phyloP scores from a whole-genome alignment of 2,329 filamentous ascomycete species.

The Tympanopsis confertula region DNA sequence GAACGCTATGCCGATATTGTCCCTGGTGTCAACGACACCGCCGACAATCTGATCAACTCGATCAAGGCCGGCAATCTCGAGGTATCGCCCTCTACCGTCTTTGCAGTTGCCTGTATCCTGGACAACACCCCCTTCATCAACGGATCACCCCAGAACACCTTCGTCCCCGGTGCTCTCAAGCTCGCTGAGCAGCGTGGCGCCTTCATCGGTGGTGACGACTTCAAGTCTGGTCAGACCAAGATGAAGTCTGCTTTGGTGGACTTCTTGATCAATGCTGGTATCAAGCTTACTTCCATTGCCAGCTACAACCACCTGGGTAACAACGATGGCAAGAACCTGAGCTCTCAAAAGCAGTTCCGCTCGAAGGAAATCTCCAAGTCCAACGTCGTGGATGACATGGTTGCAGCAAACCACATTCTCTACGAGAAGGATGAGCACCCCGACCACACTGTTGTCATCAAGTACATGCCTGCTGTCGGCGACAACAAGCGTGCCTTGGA shows the following conservation, averaged over 20 bases:
- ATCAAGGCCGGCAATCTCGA: constrained; percentile 82
- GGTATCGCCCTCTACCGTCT: constrained; percentile 89
- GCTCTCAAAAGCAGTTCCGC: constrained; percentile 94
- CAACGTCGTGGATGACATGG: constrained; percentile 99
- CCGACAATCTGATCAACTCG: constrained; percentile 79
- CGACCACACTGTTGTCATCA: constrained; percentile 97
- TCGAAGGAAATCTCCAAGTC: constrained; percentile 99
- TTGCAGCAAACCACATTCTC: constrained; percentile 82
- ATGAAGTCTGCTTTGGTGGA: constrained; percentile 99
- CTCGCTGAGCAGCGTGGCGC: constrained; percentile 77
- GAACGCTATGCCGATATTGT: constrained; percentile 89
- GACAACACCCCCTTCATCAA: constrained; percentile 94
- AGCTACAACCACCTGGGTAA: constrained; percentile 99
- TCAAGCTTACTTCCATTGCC: constrained; percentile 96
- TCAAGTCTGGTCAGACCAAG: constrained; percentile 99
- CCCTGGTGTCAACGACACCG: constrained; percentile 86
- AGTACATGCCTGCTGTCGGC: constrained; percentile 98
- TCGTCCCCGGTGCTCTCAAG: constrained; percentile 83
- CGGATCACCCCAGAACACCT: constrained; percentile 97
- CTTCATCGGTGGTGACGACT: constrained; percentile 96
- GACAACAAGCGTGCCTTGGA: constrained; percentile 98
- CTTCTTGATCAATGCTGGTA: constrained; percentile 95
- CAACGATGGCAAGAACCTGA: constrained; percentile 98
- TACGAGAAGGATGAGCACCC: constrained; percentile 91
- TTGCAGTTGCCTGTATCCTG: constrained; percentile 86